A percentile compares a stretch with the other conserved stretches of the same genome.
Evolutionary conservation across 306 rosid genomes (phyloP).

Genomic region (Acacia acuminata): DNA sequence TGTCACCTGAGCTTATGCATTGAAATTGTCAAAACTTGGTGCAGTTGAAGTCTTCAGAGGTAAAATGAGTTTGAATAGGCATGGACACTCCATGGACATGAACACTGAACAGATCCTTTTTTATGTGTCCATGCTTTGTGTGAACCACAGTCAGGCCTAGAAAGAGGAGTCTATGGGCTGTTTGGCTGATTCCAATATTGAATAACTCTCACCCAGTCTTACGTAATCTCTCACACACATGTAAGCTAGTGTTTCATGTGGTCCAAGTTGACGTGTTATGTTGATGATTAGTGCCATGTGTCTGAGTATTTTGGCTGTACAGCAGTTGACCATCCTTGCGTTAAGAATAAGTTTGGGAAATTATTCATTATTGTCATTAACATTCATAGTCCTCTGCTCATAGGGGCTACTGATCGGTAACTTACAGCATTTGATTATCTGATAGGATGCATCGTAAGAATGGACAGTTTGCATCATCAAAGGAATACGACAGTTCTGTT

Average conservation of each 20-base stretch:
- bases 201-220: not conserved
- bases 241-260: conserved; percentile 9
- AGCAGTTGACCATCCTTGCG: not conserved
- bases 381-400: conserved; percentile 8
- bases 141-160: not conserved
- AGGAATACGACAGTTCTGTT: conserved; percentile 49
- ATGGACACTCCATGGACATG: not conserved
- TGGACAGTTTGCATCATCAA: conserved; percentile 74
- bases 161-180: not conserved
- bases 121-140: not conserved
- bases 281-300: not conserved
- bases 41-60: not conserved
- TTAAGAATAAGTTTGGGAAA: conserved; percentile 11
- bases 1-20: not conserved
- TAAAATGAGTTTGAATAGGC: not conserved
- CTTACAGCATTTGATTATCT: conserved; percentile 32
- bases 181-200: not conserved
- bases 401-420: conserved; percentile 20
- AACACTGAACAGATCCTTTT: not conserved
- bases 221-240: not conserved
- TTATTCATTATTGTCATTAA: not conserved
- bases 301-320: conserved; percentile 6
- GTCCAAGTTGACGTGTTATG: not conserved
- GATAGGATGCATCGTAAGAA: conserved; percentile 81
- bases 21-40: not conserved